Base-by-base conservation (phyloP, 1,284 basidiomycete genomes). In the Rhizoctonia solani region DNA sequence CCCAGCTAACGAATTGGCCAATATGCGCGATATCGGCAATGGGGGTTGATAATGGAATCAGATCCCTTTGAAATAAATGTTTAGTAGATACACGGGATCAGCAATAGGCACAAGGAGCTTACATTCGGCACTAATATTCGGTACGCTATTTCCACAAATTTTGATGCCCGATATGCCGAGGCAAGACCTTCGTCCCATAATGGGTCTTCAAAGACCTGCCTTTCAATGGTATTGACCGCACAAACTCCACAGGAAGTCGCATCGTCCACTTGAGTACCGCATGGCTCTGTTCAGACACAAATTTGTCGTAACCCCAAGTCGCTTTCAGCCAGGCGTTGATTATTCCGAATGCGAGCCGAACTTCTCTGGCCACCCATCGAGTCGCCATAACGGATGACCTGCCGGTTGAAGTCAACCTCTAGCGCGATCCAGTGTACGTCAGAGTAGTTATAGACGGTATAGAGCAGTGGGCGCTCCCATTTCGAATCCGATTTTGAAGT, bases 241-340 rank as follows among this genome's bases (percentile, higher is more conserved):
- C 53, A 54, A 4, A 54, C 53, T n/a, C 53, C 53, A 19, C 53
- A 54, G 2, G 53, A 54, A n/a, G n/a, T 54, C 4, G n/a, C 16
- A 34, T 54, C 53, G 30, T n/a, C 11, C 23, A 37, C 4, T 23
- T 54, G 53, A 34, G 32, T 34, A 5, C 30, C 27, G 19, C 29
- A 54, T 13, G 53, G 30, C 21, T 30, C 39, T 39, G 23, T 19
- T 54, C 30, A n/a, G 23, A 2, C 13, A n/a, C 2, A 37, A 54
- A 37, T 1, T 34, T 11, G 4, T 34, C 32, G 32, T 34, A 34
- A 11, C 32, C 32, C 32, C 32, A 34, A 11, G 32, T 34, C 11
- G 32, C 32, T 34, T 34, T 34, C 11, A 34, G 4, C 32, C 32
- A 34, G 4, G 32, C 32, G 13, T 53, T 16, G 19, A n/a, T 29